phyloP scores from a whole-genome alignment of 805 yeast species.

The Brettanomyces sp. region DNA sequence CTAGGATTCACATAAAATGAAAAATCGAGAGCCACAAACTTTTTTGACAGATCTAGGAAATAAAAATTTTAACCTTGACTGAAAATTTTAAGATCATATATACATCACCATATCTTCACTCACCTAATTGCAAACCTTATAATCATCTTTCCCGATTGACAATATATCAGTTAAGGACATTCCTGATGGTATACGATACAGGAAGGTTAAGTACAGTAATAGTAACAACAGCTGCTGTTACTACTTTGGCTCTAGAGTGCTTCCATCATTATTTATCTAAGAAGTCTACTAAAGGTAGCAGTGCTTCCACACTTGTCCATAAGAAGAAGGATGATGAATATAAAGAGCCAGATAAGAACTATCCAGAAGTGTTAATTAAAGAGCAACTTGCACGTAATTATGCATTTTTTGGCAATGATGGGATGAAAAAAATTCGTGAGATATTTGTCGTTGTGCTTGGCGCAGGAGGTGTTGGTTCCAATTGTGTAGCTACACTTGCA shows the following conservation, averaged over 20 bases:
- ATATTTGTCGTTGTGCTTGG: constrained; percentile 77
- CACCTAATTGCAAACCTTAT: no score
- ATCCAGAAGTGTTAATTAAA: constrained; percentile 64
- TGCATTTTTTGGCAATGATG: constrained; percentile 84
- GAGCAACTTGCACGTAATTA: constrained; percentile 93
- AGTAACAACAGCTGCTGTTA: constrained; percentile 22
- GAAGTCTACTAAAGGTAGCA: background rate
- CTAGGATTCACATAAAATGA: no score
- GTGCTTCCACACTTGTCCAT: background rate
- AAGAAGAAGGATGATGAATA: constrained; percentile 1
- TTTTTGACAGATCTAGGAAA: no score
- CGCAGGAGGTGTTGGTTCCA: constrained; percentile 98
- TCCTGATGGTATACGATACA: background rate
- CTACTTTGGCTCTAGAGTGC: constrained; percentile 29
- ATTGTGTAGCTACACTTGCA: constrained; percentile 85
- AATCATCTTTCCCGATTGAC: no score
- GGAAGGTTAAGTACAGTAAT: constrained; percentile 10
- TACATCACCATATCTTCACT: no score
- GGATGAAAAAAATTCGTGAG: constrained; percentile 61
- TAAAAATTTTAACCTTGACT: no score
- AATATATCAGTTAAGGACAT: no score
- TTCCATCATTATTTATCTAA: constrained; percentile 19
- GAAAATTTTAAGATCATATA: no score
- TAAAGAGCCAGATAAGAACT: constrained; percentile 12
- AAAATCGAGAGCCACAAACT: no score